Evolutionary conservation across 148 eudicot species (phyloP), one percentile per base, ranked within the genome.

Genomic region (Polygonum maritimum): DNA sequence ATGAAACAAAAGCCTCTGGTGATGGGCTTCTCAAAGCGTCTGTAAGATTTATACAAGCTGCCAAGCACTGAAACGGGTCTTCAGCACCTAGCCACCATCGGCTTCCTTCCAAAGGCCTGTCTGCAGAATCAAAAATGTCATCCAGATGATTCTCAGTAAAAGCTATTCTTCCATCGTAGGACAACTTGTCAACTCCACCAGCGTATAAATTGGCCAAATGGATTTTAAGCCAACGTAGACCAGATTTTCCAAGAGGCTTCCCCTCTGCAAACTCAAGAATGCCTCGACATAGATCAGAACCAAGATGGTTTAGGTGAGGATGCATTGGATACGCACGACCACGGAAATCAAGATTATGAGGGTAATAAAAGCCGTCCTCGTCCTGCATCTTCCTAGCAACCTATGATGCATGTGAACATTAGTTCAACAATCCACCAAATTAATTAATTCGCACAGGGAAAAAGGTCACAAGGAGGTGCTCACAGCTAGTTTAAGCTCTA

Each of bases 281-380:
- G 44, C 98, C 98, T 48, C 96, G 92, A 75, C 98, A 93, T 41
- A 93, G 82, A 80, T 93, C 98, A 76, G 98, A 93, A 49, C 98
- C 98, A 76, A 93, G 96, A 88, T 93, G 98, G 80, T 93, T 91
- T 84, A 93, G 77, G 83, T 93, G 87, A 74, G 98, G 91, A 74
- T 93, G 98, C 96, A 93, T 93, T 48, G 98, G 98, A 79, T 93
- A 93, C 63, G 98, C 98, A 79, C 98, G 96, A n/a, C 98, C 98
- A 71, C 98, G 92, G 38, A 93, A 93, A 85, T 93, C 98, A 77
- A 93, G 84, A 72, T 93, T 93, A 84, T 93, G 98, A 14, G 98
- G 98, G 80, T 93, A 93, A 67, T 79, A 93, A 72, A 91, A 91
- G 45, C 98, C 96, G 10, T 91, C 97, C 73, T 93, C 98, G 54